A percentile compares a stretch with the other conserved stretches of the same genome.
phyloP scores from a whole-genome alignment of 768 basidiomycete species.

The Lactarius evosmus region DNA sequence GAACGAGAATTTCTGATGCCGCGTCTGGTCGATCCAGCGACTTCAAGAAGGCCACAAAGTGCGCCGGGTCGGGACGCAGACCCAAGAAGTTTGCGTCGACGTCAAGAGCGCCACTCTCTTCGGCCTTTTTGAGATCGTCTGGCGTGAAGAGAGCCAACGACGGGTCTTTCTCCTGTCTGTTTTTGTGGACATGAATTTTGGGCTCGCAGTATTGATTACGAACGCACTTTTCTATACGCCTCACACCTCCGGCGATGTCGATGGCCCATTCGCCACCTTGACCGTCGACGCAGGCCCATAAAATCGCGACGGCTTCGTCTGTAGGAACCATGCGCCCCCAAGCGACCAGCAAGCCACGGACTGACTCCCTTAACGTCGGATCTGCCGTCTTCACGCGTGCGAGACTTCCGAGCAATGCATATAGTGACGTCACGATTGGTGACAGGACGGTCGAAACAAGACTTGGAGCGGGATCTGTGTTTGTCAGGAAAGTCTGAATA shows the following conservation, averaged over 20 bases:
- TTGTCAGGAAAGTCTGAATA: constrained; percentile 57
- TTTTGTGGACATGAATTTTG: neutral
- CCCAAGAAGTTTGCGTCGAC: constrained; percentile 57
- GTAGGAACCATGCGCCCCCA: constrained; percentile 70
- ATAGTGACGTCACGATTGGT: constrained; percentile 65
- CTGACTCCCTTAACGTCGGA: constrained; percentile 55
- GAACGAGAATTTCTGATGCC: constrained; percentile 68
- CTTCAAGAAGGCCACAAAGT: constrained; percentile 65
- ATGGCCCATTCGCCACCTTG: constrained; percentile 54
- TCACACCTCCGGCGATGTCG: constrained; percentile 52
- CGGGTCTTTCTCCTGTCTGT: constrained; percentile 28
- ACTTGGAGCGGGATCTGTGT: constrained; percentile 75
- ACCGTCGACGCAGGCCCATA: constrained; percentile 59
- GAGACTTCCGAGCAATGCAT: constrained; percentile 57
- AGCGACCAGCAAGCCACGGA: constrained; percentile 58
- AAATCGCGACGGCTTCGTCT: constrained; percentile 48
- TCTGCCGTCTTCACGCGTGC: constrained; percentile 57
- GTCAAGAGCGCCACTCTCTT: constrained; percentile 43
- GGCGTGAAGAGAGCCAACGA: constrained; percentile 51
- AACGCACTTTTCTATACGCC: constrained; percentile 44
- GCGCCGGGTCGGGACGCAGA: constrained; percentile 71
- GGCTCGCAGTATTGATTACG: neutral
- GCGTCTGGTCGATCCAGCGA: constrained; percentile 65
- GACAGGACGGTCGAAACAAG: constrained; percentile 62
- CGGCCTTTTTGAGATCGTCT: constrained; percentile 41